These are phyloP conservation scores for Fulvia fulva DNA, from an alignment of 2,329 filamentous ascomycete genomes.

Conservation along the genomic window DNA sequence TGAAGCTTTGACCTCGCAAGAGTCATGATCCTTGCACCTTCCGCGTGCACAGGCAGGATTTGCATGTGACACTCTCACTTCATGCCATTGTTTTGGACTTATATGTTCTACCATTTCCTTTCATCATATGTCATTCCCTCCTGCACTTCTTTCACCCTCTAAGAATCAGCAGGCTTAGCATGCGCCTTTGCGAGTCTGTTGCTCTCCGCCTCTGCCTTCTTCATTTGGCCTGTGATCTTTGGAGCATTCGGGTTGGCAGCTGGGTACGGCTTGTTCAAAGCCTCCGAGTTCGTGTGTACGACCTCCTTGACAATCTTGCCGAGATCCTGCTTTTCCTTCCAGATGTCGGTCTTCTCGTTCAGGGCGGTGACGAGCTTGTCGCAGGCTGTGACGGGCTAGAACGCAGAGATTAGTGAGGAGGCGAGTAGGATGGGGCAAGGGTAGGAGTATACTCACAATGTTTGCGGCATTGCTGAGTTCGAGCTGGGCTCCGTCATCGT, in stretches of 20 bases:
- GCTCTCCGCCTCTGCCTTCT: constrained; percentile 18
- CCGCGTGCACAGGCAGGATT: no score
- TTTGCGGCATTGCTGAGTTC: constrained; percentile 20
- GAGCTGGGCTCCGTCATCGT: constrained; percentile 20
- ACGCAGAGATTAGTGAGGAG: background rate
- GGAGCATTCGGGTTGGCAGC: constrained; percentile 19
- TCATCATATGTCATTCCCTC: background rate
- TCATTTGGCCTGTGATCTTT: constrained; percentile 18
- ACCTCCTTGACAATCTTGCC: constrained; percentile 24
- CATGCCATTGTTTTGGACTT: background rate
- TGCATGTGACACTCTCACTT: no score
- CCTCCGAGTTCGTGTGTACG: constrained; percentile 16
- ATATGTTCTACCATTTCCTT: background rate
- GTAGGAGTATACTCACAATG: constrained; percentile 6
- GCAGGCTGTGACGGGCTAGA: constrained; percentile 16
- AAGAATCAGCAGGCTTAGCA: constrained; percentile 2
- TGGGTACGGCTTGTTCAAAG: constrained; percentile 19
- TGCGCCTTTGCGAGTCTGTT: constrained; percentile 14
- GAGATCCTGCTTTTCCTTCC: constrained; percentile 17
- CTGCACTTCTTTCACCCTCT: background rate
- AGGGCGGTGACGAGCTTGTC: constrained; percentile 18
- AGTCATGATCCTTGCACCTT: no score
- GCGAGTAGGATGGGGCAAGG: background rate
- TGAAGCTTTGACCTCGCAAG: no score
- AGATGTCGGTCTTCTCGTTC: constrained; percentile 19